Evolutionary conservation across 192 early-diverging fungal genomes (phyloP), one percentile per base, ranked within the genome.

Genomic region (Podochytrium sp.): DNA sequence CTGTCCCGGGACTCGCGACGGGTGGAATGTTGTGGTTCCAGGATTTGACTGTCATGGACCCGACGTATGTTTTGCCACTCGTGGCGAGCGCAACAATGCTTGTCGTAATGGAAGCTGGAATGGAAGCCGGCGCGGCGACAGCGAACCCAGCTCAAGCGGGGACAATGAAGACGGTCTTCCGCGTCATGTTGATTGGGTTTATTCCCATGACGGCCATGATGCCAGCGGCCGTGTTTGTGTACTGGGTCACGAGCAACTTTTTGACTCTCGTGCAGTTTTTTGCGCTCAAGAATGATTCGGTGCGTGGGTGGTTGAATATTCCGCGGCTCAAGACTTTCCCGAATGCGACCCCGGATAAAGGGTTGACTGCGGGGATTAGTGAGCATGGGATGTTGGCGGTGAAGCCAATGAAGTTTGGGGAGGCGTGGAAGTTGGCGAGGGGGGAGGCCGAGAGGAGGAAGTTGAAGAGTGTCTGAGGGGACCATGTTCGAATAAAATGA

Each of bases 11-110:
- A 43, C 68, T 75, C 42, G 34, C 47, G 59, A 89, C 85, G 1
- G 94, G 92, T 23, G 95, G 96, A 34, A 51, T 90, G 1, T 67
- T 76, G 47, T 99, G 95, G 95, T 92, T 99, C 76, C 87, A 86
- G 2, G 90, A 99, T 82, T 72, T 99, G 85, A 85, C 93, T 0
- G 68, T 83, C 16, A 75, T 86, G 49, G 97, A 99, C 76, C 94
- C 95, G 35, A 88, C 85, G 23, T 93, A 89, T 66, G 83, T 94
- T 47, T 83, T 99, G 63, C 97, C 97, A 1, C 79, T 90, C 10
- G n/a, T 90, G 0, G 90, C 92, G 29, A 85, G 85, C 33, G 43
- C 84, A 32, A 85, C 87, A 34, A 91, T 96, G 79, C 78, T 96
- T 72, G 81, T 81, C 29, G 85, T 90, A 25, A 88, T 97, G 73